Base-by-base conservation (phyloP, 2,329 filamentous ascomycete genomes). In the Pseudomassariella vexata region DNA sequence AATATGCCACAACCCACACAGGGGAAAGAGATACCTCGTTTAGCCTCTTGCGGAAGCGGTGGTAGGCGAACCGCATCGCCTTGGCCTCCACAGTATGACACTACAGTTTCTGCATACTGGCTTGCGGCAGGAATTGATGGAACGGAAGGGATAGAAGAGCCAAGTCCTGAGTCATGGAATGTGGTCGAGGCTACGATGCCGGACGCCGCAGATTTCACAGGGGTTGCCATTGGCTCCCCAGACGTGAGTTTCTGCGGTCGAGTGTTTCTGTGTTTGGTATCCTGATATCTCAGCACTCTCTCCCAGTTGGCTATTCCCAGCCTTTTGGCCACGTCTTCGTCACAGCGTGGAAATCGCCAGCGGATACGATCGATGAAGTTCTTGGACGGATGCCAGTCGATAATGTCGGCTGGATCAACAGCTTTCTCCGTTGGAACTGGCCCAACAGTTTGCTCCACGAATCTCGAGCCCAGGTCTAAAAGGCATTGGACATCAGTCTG, bases 401-500 rank as follows among this genome's bases (percentile, higher is more conserved):
- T 11, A n/a, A 30, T 21, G 16, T 35, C 25, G 9, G 18, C 9
- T n/a, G 14, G 28, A 12, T 30, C 25, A 22, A 37, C 34, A 28
- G 38, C 23, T 14, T 26, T 32, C 17, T 39, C 37, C 9, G 9
- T 17, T 4, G 15, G 15, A 18, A 35, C 25, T 3, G 34, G 37
- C 2, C 37, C 37, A 23, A 35, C 32, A 9, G 32, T 23, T 10
- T 40, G 19, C 34, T 44, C 37, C 8, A 34, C 28, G 16, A 44
- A 39, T 9, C 40, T 30, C 3, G 41, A 33, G 1, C 37, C 41
- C 7, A 44, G 30, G 12, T 44, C 39, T 11, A 44, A 24, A 8
- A 44, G 37, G 19, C 41, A 42, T 20, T 42, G 29, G 9, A 37
- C 32, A 21, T 44, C 41, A 9, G 29, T 44, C 18, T 32, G 35